Percentiles rank a stretch among this genome's conserved stretches.
These are phyloP conservation scores for Starmerella apis DNA, from an alignment of 805 yeast genomes.

Conservation along the genomic window DNA sequence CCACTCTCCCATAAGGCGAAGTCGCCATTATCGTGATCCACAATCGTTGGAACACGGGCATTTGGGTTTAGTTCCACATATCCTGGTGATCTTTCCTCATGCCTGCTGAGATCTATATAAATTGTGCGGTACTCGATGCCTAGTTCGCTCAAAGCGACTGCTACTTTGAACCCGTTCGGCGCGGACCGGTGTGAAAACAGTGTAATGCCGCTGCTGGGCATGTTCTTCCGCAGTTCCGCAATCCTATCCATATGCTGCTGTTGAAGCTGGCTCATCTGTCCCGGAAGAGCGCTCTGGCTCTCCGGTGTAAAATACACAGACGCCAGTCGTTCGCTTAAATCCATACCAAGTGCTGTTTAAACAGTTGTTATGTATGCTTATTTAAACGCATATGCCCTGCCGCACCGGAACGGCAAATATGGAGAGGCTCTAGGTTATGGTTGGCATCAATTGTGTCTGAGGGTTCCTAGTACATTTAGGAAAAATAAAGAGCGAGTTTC, in stretches of 20 bases:
- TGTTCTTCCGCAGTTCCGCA: slow-evolving; percentile 59
- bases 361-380: slow-evolving; percentile 2
- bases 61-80: slow-evolving; percentile 90
- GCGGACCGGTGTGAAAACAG: slow-evolving; percentile 78
- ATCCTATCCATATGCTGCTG: slow-evolving; percentile 37
- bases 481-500: no score
- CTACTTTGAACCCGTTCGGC: slow-evolving; percentile 93
- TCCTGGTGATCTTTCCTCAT: slow-evolving; percentile 90
- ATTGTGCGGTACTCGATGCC: slow-evolving; percentile 70
- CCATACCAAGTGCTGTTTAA: slow-evolving; percentile 7
- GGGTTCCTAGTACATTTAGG: no score
- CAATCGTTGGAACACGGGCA: slow-evolving; percentile 88
- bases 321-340: slow-evolving; percentile 13
- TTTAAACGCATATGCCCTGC: slow-evolving; percentile 5
- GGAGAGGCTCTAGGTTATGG: no score
- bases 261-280: neutral
- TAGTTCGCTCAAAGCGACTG: slow-evolving; percentile 76
- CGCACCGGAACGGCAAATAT: neutral
- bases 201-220: slow-evolving; percentile 74
- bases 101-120: slow-evolving; percentile 70
- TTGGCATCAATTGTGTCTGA: no score
- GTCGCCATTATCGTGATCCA: slow-evolving; percentile 75
- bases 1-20: slow-evolving; percentile 92
- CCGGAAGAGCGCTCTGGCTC: neutral
- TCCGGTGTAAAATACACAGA: slow-evolving; percentile 8